These are phyloP conservation scores for Monosporascus sp. DNA, from an alignment of 2,329 filamentous ascomycete genomes.

Conservation along the genomic window DNA sequence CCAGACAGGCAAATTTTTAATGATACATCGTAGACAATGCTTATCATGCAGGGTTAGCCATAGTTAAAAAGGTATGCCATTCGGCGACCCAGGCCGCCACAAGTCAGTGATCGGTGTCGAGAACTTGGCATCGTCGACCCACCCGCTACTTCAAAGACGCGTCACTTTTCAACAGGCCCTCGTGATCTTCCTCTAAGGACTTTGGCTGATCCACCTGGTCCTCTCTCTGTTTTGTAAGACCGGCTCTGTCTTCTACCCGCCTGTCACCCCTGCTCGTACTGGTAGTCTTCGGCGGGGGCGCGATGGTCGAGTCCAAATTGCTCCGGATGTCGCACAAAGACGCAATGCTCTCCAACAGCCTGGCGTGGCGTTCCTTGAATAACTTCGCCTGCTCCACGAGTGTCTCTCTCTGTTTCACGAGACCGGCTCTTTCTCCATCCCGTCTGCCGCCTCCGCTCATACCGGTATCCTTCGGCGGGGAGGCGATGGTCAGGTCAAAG, in stretches of 20 bases:
- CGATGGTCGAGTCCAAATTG: background rate
- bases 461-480: background rate
- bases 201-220: background rate
- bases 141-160: conserved; percentile 22
- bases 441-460: background rate
- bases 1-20: too few relatives aligned
- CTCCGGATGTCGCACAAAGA: background rate
- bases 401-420: background rate
- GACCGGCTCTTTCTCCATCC: background rate
- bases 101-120: too few relatives aligned
- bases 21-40: too few relatives aligned
- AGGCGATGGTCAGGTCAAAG: background rate
- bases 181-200: background rate
- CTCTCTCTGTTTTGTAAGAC: too few relatives aligned
- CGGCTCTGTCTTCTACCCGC: too few relatives aligned
- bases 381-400: background rate
- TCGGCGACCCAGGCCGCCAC: too few relatives aligned
- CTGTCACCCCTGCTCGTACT: background rate
- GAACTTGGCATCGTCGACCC: conserved; percentile 28
- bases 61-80: too few relatives aligned
- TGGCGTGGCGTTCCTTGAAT: background rate
- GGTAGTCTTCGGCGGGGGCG: background rate
- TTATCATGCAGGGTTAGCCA: too few relatives aligned
- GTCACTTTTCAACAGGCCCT: background rate
- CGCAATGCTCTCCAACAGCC: background rate